Percentiles rank a stretch among this genome's conserved stretches.
Conservation (phyloP, 306 rosid genomes). For the Dicorynia guianensis region DNA sequence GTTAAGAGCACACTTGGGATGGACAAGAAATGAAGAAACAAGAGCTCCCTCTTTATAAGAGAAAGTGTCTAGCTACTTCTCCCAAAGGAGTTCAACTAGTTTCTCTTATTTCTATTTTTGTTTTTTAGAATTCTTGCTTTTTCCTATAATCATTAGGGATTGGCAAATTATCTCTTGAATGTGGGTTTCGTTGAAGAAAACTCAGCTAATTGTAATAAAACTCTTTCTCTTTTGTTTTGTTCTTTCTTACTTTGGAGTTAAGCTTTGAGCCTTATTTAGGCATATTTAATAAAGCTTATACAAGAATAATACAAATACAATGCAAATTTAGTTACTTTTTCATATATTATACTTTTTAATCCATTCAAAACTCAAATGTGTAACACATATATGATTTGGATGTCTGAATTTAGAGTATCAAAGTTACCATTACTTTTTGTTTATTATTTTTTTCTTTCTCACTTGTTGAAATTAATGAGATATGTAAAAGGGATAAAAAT, state of each 20-base stretch:
- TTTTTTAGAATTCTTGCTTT: slow-evolving; percentile 27
- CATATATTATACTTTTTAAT: too few species aligned
- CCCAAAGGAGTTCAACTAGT: slow-evolving; percentile 37
- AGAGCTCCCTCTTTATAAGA: not conserved
- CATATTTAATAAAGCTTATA: too few species aligned
- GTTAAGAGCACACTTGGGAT: slow-evolving; percentile 74
- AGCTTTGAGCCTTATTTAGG: not conserved
- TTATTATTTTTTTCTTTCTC: too few species aligned
- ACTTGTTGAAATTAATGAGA: too few species aligned
- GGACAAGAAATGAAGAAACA: slow-evolving; percentile 51
- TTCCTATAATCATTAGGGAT: slow-evolving; percentile 42
- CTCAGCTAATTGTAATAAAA: slow-evolving; percentile 40
- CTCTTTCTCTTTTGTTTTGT: not conserved
- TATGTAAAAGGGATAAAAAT: too few species aligned
- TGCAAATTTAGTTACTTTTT: not conserved
- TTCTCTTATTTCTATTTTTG: not conserved
- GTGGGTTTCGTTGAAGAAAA: slow-evolving; percentile 12
- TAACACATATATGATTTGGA: too few species aligned
- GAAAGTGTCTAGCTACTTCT: slow-evolving; percentile 17
- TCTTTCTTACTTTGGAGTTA: not conserved
- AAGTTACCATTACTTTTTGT: too few species aligned
- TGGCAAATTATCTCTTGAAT: slow-evolving; percentile 29
- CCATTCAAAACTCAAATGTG: too few species aligned
- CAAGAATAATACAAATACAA: not conserved
- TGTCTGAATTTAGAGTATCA: too few species aligned